Evolutionary conservation across 2,329 filamentous ascomycete species (phyloP), one percentile per base, ranked within the genome.

Genomic region (Aspergillus sp.): DNA sequence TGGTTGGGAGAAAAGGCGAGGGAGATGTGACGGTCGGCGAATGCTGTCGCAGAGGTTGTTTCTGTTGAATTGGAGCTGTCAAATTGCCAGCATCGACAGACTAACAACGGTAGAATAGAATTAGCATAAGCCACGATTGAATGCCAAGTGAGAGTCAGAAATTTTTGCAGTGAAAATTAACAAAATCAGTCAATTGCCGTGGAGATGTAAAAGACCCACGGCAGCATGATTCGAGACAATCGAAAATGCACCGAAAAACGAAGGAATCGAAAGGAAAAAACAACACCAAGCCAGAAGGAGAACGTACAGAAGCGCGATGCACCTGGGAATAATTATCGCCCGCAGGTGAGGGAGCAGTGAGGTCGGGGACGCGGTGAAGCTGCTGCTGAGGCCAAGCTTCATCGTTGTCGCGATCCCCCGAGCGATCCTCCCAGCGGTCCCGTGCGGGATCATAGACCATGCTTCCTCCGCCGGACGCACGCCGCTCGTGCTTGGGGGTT

Each of bases 381-480:
- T 28, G 44, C 9, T 43, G 36, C 13, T 33, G 42, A 33, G 36
- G 40, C 39, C 32, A 43, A 35, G 39, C 13, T 19, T 19, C 19
- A 19, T 19, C 19, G 19, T 19, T 19, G 12, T 42, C 39, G 35
- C 36, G 36, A 13, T 47, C 33, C 33, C 33, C 37, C 27, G 33
- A 30, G 34, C 37, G 41, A 13, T 43, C 48, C 37, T 50, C 54
- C 54, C 54, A 56, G 33, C 36, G 44, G 47, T 57, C 54, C 47
- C 54, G 54, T 42, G 54, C 54, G 35, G 51, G 50, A 52, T 56
- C 53, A 35, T 56, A 57, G 19, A 19, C 19, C 53, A 53, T 57
- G 27, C 39, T 32, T 37, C 37, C 47, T 27, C 19, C 19, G 19
- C 19, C 19, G 4, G 39, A 35, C 32, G 33, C 34, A 29, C 13